Evolutionary conservation across 345 rosid genomes (phyloP).

Genomic region (Trapa incisa): DNA sequence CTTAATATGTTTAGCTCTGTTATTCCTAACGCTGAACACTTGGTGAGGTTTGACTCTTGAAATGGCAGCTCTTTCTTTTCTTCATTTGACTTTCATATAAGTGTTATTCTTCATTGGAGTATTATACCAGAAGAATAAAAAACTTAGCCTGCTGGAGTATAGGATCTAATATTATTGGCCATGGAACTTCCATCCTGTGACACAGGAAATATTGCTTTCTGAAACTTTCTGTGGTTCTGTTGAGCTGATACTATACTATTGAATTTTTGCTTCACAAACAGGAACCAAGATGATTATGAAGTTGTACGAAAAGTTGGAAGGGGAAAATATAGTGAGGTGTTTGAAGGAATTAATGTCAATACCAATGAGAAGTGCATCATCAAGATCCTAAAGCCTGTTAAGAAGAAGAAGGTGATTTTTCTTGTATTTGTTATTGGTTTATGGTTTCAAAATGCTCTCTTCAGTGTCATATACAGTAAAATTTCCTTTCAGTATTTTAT

Average conservation of each 20-base stretch:
- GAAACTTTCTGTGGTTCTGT: background rate
- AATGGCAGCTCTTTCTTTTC: background rate
- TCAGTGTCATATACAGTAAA: background rate
- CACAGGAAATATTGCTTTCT: too few relatives aligned
- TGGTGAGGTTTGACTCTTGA: background rate
- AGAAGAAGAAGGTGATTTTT: slow-evolving; percentile 63
- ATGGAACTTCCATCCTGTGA: too few relatives aligned
- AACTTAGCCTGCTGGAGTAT: too few relatives aligned
- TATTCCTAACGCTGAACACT: background rate
- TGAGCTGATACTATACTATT: background rate
- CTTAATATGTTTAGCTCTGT: background rate
- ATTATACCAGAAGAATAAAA: too few relatives aligned
- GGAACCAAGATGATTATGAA: slow-evolving; percentile 87
- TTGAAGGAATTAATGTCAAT: slow-evolving; percentile 64
- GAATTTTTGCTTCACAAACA: slow-evolving; percentile 7
- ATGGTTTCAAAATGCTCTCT: background rate
- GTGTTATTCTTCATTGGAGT: too few relatives aligned
- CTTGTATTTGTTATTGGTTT: background rate
- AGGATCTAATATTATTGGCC: too few relatives aligned
- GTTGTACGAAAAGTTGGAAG: slow-evolving; percentile 80
- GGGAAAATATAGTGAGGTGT: slow-evolving; percentile 78
- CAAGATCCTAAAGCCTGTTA: slow-evolving; percentile 84
- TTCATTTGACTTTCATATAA: too few relatives aligned
- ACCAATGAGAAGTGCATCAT: slow-evolving; percentile 56
- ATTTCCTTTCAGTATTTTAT: background rate